Evolutionary conservation across 768 basidiomycete species (phyloP).

Genomic region (Hericium alpestre): DNA sequence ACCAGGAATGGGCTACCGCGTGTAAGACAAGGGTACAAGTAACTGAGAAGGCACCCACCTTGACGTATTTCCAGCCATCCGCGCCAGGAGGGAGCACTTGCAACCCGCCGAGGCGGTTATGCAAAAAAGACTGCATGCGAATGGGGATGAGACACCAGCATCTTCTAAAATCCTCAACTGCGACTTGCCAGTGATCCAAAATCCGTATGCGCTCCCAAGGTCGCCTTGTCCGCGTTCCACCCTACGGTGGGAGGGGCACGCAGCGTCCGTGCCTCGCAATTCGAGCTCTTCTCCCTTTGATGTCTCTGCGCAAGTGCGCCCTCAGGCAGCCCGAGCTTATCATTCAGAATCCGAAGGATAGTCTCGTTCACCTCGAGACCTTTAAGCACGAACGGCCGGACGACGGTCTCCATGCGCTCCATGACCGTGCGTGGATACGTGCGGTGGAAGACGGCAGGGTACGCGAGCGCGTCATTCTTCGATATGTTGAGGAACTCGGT

Average conservation of each 20-base stretch:
- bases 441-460: constrained; percentile 16
- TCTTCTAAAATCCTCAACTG: background rate
- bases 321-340: constrained; percentile 9
- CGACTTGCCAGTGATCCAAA: constrained; percentile 25
- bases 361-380: constrained; percentile 17
- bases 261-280: constrained; percentile 17
- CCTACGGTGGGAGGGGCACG: constrained; percentile 8
- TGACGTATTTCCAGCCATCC: constrained; percentile 59
- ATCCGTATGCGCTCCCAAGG: constrained; percentile 9
- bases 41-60: constrained; percentile 23
- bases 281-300: constrained; percentile 14
- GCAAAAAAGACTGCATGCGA: constrained; percentile 35
- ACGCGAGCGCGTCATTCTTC: constrained; percentile 24
- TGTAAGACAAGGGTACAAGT: background rate
- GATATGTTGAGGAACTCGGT: constrained; percentile 24
- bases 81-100: constrained; percentile 56
- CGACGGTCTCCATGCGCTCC: constrained; percentile 11
- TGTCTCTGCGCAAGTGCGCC: constrained; percentile 22
- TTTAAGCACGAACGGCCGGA: constrained; percentile 15
- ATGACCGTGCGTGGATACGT: constrained; percentile 18
- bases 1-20: constrained; percentile 18
- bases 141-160: background rate
- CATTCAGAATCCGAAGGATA: constrained; percentile 15
- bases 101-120: constrained; percentile 58
- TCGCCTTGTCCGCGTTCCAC: background rate